Conservation (phyloP, 108 stramenopile genomes). For the Schizochytrium sp. region DNA sequence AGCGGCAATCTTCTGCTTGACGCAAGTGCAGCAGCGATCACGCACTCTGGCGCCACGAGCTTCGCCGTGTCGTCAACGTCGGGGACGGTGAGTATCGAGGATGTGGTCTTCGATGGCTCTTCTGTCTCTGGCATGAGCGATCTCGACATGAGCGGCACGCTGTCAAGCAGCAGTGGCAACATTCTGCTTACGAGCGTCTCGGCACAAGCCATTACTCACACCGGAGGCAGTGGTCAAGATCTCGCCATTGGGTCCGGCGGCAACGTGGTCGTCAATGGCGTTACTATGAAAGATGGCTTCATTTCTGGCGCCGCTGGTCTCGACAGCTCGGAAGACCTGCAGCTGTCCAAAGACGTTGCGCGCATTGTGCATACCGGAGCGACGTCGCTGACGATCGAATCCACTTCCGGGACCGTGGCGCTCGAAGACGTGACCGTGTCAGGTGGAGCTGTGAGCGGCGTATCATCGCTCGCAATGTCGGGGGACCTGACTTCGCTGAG, state of each 20-base stretch:
- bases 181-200: neutral
- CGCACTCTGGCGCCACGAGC: neutral
- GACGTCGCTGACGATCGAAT: neutral
- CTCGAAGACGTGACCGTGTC: neutral
- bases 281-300: neutral
- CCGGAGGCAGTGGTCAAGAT: neutral
- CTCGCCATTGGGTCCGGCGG: neutral
- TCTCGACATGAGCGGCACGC: neutral
- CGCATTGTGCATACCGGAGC: neutral
- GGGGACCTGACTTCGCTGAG: neutral
- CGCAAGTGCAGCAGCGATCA: neutral
- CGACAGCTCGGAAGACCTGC: neutral
- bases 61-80: neutral
- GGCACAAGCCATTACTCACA: neutral
- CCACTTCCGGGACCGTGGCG: neutral
- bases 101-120: neutral
- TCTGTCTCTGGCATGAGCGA: neutral
- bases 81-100: neutral
- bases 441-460: neutral
- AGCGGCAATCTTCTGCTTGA: neutral
- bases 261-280: neutral
- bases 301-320: neutral
- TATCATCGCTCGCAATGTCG: neutral
- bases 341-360: neutral
- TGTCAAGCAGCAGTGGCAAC: neutral